Evolutionary conservation across 176 grass and related monocot species (phyloP).

Genomic region (Oryza australiensis): DNA sequence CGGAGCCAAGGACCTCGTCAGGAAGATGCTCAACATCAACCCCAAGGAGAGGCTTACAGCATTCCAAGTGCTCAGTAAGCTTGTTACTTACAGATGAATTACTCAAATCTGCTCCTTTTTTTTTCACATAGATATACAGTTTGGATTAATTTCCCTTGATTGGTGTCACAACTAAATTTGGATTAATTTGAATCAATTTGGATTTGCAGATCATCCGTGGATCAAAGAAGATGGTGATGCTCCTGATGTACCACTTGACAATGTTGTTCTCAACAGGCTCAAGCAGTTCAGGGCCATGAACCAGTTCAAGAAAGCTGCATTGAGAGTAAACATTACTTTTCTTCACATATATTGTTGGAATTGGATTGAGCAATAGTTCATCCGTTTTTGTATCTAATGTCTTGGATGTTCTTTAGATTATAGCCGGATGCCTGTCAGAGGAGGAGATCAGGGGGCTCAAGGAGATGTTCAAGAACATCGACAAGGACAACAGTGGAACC

Average conservation of each 20-base stretch:
- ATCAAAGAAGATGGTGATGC: slow-evolving; percentile 94
- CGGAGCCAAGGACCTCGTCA: slow-evolving; percentile 72
- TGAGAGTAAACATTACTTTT: slow-evolving; percentile 44
- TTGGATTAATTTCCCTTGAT: no score
- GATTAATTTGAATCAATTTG: background rate
- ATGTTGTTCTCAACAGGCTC: slow-evolving; percentile 77
- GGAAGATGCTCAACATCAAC: slow-evolving; percentile 72
- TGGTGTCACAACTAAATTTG: background rate
- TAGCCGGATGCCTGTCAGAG: slow-evolving; percentile 87
- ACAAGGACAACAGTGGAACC: slow-evolving; percentile 75
- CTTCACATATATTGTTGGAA: background rate
- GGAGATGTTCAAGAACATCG: slow-evolving; percentile 93
- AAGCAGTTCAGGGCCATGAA: slow-evolving; percentile 91
- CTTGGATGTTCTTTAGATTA: slow-evolving; percentile 41
- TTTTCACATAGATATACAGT: background rate
- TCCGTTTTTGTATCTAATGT: background rate
- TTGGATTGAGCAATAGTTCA: background rate
- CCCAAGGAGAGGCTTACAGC: slow-evolving; percentile 71
- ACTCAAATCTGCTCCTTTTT: background rate
- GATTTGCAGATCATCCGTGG: slow-evolving; percentile 75
- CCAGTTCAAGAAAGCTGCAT: slow-evolving; percentile 88
- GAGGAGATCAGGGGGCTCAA: slow-evolving; percentile 85
- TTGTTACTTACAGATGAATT: background rate
- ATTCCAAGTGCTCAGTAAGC: slow-evolving; percentile 77
- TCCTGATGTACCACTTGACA: slow-evolving; percentile 71